Conservation (phyloP, 2,329 filamentous ascomycete genomes). For the Rachicladosporium sp. region DNA sequence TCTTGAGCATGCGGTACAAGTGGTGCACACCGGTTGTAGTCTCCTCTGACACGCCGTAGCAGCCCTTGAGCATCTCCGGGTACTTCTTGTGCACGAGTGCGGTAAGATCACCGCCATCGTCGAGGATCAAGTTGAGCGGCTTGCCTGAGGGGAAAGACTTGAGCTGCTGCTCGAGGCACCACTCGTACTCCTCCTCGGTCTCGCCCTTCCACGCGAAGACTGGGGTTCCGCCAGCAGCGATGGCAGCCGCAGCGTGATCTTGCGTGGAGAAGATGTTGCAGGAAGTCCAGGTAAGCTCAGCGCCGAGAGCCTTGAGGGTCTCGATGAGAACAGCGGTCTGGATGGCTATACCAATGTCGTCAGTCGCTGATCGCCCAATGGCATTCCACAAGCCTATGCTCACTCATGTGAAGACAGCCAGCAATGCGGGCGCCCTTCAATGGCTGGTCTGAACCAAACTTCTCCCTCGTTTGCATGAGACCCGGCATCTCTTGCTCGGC, state of each 20-base stretch:
- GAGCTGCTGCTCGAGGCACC: slow-evolving; percentile 99
- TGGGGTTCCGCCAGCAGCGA: slow-evolving; percentile 83
- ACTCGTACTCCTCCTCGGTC: slow-evolving; percentile 99
- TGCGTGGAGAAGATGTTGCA: slow-evolving; percentile 99
- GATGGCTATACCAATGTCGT: slow-evolving; percentile 49
- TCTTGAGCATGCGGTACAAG: slow-evolving; percentile 90
- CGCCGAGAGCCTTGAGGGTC: slow-evolving; percentile 86
- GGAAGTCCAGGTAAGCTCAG: slow-evolving; percentile 96
- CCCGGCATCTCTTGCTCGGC: slow-evolving; percentile 89
- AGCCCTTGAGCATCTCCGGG: slow-evolving; percentile 95
- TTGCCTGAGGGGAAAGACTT: slow-evolving; percentile 91
- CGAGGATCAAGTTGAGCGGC: slow-evolving; percentile 96
- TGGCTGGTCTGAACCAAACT: slow-evolving; percentile 89
- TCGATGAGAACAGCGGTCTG: slow-evolving; percentile 99
- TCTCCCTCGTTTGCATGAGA: slow-evolving; percentile 85
- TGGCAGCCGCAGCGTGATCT: slow-evolving; percentile 95
- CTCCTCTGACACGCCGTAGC: slow-evolving; percentile 98
- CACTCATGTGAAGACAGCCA: slow-evolving; percentile 96
- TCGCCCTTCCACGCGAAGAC: slow-evolving; percentile 81
- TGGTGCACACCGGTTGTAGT: slow-evolving; percentile 99
- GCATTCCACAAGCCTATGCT: slow-evolving; percentile 15
- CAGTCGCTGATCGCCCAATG: not conserved
- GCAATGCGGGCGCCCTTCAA: slow-evolving; percentile 90
- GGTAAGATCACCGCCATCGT: slow-evolving; percentile 95
- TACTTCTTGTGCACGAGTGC: slow-evolving; percentile 95